A percentile compares a stretch with the other conserved stretches of the same genome.
These are phyloP conservation scores for Solanum microdontum DNA, from an alignment of 257 asterid genomes.

Conservation along the genomic window DNA sequence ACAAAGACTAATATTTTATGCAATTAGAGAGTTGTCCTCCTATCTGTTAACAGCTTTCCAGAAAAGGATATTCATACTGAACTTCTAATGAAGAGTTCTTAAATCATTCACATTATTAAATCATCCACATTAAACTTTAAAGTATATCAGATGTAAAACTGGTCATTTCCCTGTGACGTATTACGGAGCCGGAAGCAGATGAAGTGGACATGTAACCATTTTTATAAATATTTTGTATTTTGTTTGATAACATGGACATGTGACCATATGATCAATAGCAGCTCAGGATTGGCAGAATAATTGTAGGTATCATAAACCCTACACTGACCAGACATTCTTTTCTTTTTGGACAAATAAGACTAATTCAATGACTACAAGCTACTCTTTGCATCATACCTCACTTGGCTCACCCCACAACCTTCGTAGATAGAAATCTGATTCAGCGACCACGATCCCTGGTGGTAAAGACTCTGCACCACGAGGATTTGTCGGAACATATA, in stretches of 20 bases:
- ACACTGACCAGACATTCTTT: background rate
- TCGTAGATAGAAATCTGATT: conserved; percentile 79
- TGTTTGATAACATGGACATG: background rate
- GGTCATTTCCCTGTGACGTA: background rate
- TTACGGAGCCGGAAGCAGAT: background rate
- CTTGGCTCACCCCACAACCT: conserved; percentile 99
- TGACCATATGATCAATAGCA: background rate
- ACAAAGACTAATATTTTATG: background rate
- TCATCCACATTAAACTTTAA: background rate
- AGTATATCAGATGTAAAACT: background rate
- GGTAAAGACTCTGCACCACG: conserved; percentile 97
- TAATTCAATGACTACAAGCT: background rate
- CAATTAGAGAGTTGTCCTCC: background rate
- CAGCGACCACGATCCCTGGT: conserved; percentile 89
- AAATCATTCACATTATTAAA: background rate
- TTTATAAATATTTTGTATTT: background rate
- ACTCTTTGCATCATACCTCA: conserved; percentile 37
- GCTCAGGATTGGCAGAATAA: background rate
- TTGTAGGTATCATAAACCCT: background rate
- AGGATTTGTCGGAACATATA: conserved; percentile 90
- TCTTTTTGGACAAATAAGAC: background rate
- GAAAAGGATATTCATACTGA: background rate
- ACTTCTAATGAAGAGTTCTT: background rate
- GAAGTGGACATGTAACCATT: background rate
- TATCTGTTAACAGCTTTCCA: background rate